phyloP scores from a whole-genome alignment of 495 filamentous ascomycete genomes.

The Friedmanniomyces simplex region DNA sequence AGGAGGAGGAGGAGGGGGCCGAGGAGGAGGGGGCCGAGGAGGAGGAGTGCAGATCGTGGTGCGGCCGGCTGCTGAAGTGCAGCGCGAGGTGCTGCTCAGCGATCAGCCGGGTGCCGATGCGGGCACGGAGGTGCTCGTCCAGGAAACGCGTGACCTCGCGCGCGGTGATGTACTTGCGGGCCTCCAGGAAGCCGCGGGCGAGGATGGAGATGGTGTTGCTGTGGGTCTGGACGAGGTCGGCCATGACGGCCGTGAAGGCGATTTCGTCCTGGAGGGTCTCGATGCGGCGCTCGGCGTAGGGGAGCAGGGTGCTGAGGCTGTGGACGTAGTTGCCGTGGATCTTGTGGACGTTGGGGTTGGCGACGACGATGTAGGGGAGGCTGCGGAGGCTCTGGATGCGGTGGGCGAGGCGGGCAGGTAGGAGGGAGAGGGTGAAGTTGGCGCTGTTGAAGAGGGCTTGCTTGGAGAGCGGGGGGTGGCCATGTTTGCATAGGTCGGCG shows the following conservation, averaged over 20 bases:
- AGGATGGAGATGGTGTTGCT: constrained; percentile 87
- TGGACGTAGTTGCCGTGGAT: constrained; percentile 95
- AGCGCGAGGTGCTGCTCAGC: constrained; percentile 95
- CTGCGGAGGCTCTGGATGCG: constrained; percentile 86
- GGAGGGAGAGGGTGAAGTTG: constrained; percentile 86
- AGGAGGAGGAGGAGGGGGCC: constrained; percentile 7
- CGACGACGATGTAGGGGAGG: constrained; percentile 93
- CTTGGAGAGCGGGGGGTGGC: constrained; percentile 74
- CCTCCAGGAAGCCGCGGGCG: constrained; percentile 85
- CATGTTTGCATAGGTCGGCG: constrained; percentile 84
- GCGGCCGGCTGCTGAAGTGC: constrained; percentile 70
- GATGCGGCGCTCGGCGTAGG: constrained; percentile 65
- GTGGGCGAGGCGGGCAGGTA: constrained; percentile 88
- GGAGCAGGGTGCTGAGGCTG: constrained; percentile 76
- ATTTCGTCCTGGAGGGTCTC: constrained; percentile 78
- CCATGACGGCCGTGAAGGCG: constrained; percentile 80
- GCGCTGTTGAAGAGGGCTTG: constrained; percentile 74
- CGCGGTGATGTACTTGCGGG: constrained; percentile 71
- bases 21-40: constrained; percentile 5
- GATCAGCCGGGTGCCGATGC: constrained; percentile 88
- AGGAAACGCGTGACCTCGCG: constrained; percentile 78
- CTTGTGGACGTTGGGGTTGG: constrained; percentile 80
- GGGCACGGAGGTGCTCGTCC: constrained; percentile 84
- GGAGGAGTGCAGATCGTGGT: constrained; percentile 39
- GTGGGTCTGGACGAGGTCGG: constrained; percentile 87